Evolutionary conservation across 345 rosid genomes (phyloP), one percentile per base, ranked within the genome.

Genomic region (Cardamine occulta): DNA sequence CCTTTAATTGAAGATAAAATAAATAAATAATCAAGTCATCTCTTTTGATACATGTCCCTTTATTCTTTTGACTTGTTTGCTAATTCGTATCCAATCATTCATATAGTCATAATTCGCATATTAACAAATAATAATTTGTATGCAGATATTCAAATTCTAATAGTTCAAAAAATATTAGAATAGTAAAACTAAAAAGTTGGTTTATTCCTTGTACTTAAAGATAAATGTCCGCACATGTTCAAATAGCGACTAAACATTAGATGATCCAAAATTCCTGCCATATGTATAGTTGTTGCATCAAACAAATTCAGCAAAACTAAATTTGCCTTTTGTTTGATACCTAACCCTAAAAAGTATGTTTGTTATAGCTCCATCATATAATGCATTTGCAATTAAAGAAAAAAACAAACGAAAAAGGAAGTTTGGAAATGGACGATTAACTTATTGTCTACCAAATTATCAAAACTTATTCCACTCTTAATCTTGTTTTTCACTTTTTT

Each of bases 51-150:
- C 67, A 56, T 61, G 23, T 61, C 68, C 48, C 24, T 68, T 68
- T 37, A 66, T 74, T 75, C 68, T 59, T 47, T 26, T 19, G 19
- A 26, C 32, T 48, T 66, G 31, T 74, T 61, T 53, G 49, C 31
- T n/a, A 74, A 65, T 32, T 66, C 53, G 31, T 58, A 58, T 26
- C n/a, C 49, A 44, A 47, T 31, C 34, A 39, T 63, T 18, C 34
- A 7, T 58, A 59, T 59, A 60, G 11, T 19, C 32, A 64, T 74
- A 31, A 29, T 64, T 55, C 55, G 6, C 35, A 63, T 19, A n/a
- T n/a, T 7, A 64, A 34, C n/a, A 45, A 55, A 53, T 55, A 35
- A 72, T 32, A 35, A 72, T 32, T 45, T 31, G 26, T 29, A 18
- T 15, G 29, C 4, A 37, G 8, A 23, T 5, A 2, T 18, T 28